A percentile compares a stretch with the other conserved stretches of the same genome.
phyloP scores from a whole-genome alignment of 768 basidiomycete genomes.

The Dioszegia aurantiaca region DNA sequence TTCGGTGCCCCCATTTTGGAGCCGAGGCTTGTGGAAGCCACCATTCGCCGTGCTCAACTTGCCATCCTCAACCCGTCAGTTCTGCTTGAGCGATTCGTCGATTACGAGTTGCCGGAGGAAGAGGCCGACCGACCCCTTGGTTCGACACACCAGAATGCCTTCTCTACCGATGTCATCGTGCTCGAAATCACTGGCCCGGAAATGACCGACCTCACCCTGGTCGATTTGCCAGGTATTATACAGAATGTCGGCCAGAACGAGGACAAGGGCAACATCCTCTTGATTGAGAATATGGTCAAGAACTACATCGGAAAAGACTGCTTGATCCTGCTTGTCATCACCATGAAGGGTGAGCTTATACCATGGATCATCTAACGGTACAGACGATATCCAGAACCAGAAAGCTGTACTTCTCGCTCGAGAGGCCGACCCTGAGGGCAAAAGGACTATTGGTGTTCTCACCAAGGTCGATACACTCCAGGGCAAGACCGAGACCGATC shows the following conservation, averaged over 20 bases:
- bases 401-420: slow-evolving; percentile 60
- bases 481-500: slow-evolving; percentile 50
- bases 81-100: background rate
- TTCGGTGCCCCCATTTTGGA: slow-evolving; percentile 7
- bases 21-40: background rate
- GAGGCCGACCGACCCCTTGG: background rate
- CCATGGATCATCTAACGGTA: background rate
- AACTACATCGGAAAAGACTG: slow-evolving; percentile 59
- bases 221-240: slow-evolving; percentile 58
- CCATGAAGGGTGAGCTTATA: slow-evolving; percentile 60
- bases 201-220: slow-evolving; percentile 43
- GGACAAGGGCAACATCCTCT: slow-evolving; percentile 54
- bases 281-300: slow-evolving; percentile 59
- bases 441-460: slow-evolving; percentile 69
- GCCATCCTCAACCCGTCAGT: slow-evolving; percentile 17
- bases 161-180: slow-evolving; percentile 14
- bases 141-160: slow-evolving; percentile 7
- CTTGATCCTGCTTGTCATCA: slow-evolving; percentile 65
- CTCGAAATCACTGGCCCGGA: slow-evolving; percentile 50
- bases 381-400: slow-evolving; percentile 70
- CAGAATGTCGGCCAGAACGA: slow-evolving; percentile 56
- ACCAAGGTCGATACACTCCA: slow-evolving; percentile 68
- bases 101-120: background rate
- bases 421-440: slow-evolving; percentile 59
- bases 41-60: slow-evolving; percentile 14